A percentile compares a stretch with the other conserved stretches of the same genome.
Evolutionary conservation across 768 basidiomycete species (phyloP).

Genomic region (Rhizopogon vinicolor): DNA sequence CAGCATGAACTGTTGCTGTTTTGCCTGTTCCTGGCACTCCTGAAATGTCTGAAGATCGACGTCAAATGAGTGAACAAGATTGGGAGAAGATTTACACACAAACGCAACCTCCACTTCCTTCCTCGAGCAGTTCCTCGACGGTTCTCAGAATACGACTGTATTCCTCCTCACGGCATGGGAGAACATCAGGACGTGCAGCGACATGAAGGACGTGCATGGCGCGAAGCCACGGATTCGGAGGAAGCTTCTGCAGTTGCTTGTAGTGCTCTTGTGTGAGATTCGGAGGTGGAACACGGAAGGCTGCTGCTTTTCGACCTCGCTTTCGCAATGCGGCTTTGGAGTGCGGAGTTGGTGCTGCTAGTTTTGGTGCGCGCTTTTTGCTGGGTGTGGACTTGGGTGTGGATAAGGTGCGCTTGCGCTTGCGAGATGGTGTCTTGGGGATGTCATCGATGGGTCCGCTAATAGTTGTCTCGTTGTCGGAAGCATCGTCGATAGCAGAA

Average conservation of each 20-base stretch:
- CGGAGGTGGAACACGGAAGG: conserved; percentile 30
- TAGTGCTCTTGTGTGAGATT: conserved; percentile 30
- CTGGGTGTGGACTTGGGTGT: conserved; percentile 29
- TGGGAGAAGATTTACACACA: conserved; percentile 48
- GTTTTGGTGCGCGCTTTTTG: conserved; percentile 31
- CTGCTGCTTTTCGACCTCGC: conserved; percentile 23
- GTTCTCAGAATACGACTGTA: conserved; percentile 69
- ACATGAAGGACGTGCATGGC: conserved; percentile 93
- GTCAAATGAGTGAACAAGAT: conserved; percentile 3
- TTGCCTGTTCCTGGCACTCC: conserved; percentile 99
- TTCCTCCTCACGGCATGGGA: conserved; percentile 89
- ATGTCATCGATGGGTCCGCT: conserved; percentile 22
- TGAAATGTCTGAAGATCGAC: conserved; percentile 69
- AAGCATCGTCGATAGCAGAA: conserved; percentile 9
- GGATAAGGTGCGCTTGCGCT: conserved; percentile 38
- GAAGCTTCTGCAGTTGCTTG: conserved; percentile 46
- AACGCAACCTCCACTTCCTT: conserved; percentile 92
- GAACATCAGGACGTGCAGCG: conserved; percentile 80
- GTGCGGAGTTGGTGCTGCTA: conserved; percentile 68
- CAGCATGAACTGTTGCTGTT: conserved; percentile 94
- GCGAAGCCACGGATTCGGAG: conserved; percentile 76
- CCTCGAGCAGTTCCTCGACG: conserved; percentile 83
- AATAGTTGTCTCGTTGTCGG: conserved; percentile 24
- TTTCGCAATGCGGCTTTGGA: conserved; percentile 63
- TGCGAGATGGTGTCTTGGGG: conserved; percentile 51